phyloP scores from a whole-genome alignment of 805 yeast genomes.

The Lachancea lanzarotensis region DNA sequence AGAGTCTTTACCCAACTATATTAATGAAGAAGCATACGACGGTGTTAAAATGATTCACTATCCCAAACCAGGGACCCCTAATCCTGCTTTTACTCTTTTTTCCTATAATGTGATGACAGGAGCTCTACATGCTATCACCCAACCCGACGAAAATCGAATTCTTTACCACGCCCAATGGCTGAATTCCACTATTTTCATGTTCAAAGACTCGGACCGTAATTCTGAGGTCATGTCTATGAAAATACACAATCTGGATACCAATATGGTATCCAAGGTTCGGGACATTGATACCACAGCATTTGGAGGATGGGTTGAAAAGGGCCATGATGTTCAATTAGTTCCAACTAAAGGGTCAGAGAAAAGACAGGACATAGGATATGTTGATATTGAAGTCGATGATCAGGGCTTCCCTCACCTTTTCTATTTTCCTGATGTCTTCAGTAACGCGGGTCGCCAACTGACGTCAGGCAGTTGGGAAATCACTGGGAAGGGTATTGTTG shows the following conservation, averaged over 20 bases:
- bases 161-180: slow-evolving; percentile 62
- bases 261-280: slow-evolving; percentile 36
- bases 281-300: slow-evolving; percentile 39
- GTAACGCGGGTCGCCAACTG: slow-evolving; percentile 37
- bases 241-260: slow-evolving; percentile 32
- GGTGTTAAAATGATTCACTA: slow-evolving; percentile 43
- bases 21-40: slow-evolving; percentile 40
- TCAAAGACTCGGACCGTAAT: slow-evolving; percentile 57
- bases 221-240: slow-evolving; percentile 51
- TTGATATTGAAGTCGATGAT: slow-evolving; percentile 50
- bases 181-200: slow-evolving; percentile 40
- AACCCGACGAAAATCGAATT: slow-evolving; percentile 30
- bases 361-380: slow-evolving; percentile 44
- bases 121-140: slow-evolving; percentile 19
- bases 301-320: slow-evolving; percentile 56
- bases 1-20: slow-evolving; percentile 47
- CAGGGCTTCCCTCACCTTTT: slow-evolving; percentile 59
- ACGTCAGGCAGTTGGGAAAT: slow-evolving; percentile 49
- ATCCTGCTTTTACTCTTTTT: slow-evolving; percentile 48
- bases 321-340: slow-evolving; percentile 34
- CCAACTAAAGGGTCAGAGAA: slow-evolving; percentile 32
- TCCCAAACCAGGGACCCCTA: slow-evolving; percentile 65
- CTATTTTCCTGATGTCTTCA: slow-evolving; percentile 43
- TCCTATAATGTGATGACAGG: slow-evolving; percentile 35
- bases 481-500: slow-evolving; percentile 40